phyloP scores from a whole-genome alignment of 148 eudicot species.

The Heliamphora exappendiculata region DNA sequence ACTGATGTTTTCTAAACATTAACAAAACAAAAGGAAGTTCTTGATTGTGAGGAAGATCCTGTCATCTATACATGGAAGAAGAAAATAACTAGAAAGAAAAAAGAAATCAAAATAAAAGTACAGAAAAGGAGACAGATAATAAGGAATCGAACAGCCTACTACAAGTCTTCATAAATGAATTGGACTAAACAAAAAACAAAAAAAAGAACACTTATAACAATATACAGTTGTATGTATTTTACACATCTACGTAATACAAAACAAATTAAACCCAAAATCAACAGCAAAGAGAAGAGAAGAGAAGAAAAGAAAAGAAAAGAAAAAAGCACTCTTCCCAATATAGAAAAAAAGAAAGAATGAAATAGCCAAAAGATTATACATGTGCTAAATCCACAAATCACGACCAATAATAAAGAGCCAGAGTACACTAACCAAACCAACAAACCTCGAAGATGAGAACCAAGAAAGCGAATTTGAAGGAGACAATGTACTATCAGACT shows the following conservation, averaged over 20 bases:
- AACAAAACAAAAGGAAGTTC: too few relatives aligned
- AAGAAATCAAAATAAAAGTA: neutral
- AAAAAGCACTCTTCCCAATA: neutral
- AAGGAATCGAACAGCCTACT: neutral
- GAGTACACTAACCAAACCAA: neutral
- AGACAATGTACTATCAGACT: neutral
- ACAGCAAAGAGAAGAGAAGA: neutral
- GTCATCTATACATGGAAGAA: neutral
- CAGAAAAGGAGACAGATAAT: neutral
- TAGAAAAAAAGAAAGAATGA: neutral
- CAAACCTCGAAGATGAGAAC: slow-evolving; percentile 10
- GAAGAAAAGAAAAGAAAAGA: neutral
- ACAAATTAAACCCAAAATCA: slow-evolving; percentile 4
- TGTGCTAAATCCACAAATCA: slow-evolving; percentile 15
- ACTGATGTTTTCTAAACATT: too few relatives aligned
- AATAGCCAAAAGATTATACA: slow-evolving; percentile 7
- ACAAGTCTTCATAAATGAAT: neutral
- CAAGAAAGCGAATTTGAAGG: slow-evolving; percentile 7
- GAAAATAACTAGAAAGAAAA: neutral
- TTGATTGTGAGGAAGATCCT: too few relatives aligned
- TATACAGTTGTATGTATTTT: slow-evolving; percentile 12
- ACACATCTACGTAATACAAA: slow-evolving; percentile 18
- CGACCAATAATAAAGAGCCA: neutral
- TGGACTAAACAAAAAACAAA: neutral
- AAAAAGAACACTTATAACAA: neutral